Base-by-base conservation (phyloP, 345 rosid genomes). In the Sonneratia alba region DNA sequence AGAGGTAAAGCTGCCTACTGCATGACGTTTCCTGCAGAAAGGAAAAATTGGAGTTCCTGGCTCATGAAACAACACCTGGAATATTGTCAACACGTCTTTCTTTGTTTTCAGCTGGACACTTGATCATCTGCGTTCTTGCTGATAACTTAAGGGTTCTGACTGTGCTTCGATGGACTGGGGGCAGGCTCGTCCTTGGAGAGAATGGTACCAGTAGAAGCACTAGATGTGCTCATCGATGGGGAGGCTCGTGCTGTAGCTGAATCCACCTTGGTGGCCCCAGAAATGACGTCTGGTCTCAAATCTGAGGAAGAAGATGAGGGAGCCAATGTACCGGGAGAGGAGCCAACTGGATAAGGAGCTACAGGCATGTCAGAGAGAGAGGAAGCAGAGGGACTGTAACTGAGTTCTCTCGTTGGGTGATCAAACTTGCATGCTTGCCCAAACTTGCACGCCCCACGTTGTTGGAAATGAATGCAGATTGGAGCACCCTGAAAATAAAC, bases 361-460 rank as follows among this genome's bases (percentile, higher is more conserved):
- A 86, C 87, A 0, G 92, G 89, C 89, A 92, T 85, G 77, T 89
- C 97, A 16, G 84, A 77, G 65, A 89, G 88, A 49, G 96, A 90
- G 76, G 99, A 92, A 16, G 97, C 91, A 53, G 97, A 91, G 15
- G 89, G 86, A 73, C 91, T 91, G 85, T 87, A 91, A 78, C 91
- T 87, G 61, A 85, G 76, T 12, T 80, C 70, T 79, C 81, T 85
- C 80, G 85, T 79, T 38, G 95, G 87, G 85, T 96, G 97, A 75
- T 92, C 92, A 73, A 78, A 96, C 80, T 76, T 91, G 92, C 97
- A 92, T 27, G 89, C 85, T 66, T 82, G 55, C 4, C 92, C 91
- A 74, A 88, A 90, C 77, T 86, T 92, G 87, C 96, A 90, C 1
- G 73, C 75, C 51, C 96, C 96, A 8, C 77, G 86, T 68, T 84